Percentiles rank a stretch among this genome's conserved stretches.
These are phyloP conservation scores for Chlorella sp. DNA, from an alignment of 139 green algal genomes.

Conservation along the genomic window DNA sequence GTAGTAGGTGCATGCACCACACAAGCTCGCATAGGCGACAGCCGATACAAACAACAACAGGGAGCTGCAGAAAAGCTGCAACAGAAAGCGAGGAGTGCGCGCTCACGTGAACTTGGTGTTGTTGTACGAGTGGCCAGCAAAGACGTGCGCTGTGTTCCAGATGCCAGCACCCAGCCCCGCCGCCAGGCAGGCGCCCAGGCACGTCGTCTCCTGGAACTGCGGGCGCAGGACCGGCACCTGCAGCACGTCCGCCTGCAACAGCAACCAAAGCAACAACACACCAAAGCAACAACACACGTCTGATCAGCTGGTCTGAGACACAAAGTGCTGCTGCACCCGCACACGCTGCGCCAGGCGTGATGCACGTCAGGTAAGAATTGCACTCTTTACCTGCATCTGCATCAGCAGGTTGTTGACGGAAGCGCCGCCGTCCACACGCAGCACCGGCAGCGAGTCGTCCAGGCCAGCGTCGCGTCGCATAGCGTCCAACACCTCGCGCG, in stretches of 20 bases:
- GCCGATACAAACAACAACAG: background rate
- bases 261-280: background rate
- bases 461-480: conserved; percentile 51
- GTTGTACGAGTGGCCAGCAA: conserved; percentile 2
- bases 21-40: background rate
- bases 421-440: conserved; percentile 92
- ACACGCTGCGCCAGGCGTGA: too few relatives aligned
- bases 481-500: conserved; percentile 76
- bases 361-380: too few relatives aligned
- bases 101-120: conserved; percentile 7
- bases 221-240: conserved; percentile 77
- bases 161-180: conserved; percentile 83
- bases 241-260: conserved; percentile 56
- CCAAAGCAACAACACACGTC: too few relatives aligned
- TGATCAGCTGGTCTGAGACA: too few relatives aligned
- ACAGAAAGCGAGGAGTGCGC: background rate
- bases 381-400: conserved; percentile 93
- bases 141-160: conserved; percentile 57
- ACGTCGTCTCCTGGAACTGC: conserved; percentile 85
- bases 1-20: background rate
- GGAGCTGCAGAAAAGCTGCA: background rate
- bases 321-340: too few relatives aligned
- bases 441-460: conserved; percentile 25
- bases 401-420: conserved; percentile 84
- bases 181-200: conserved; percentile 83